Base-by-base conservation (phyloP, 257 asterid species). In the Coffea eugenioides region DNA sequence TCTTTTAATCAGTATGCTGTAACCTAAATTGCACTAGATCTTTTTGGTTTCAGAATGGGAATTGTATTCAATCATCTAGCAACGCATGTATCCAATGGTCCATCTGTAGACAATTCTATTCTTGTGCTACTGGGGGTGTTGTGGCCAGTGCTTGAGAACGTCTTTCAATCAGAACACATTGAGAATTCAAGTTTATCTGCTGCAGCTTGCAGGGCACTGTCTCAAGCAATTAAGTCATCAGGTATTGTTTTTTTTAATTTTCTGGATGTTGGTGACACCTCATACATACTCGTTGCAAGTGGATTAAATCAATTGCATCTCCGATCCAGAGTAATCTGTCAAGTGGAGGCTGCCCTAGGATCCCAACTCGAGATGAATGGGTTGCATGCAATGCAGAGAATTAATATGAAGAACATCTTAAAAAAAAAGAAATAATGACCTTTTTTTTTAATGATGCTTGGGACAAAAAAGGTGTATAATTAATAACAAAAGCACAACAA, bases 161-260 rank as follows among this genome's bases (percentile, higher is more conserved):
- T 91, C 78, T 85, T 94, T 80, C 77, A 73, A 83, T 92, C 94
- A 15, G 81, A 88, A 79, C 91, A 89, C 83, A 86, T 91, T 62
- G 93, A 87, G 88, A 89, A 87, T 84, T 89, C 88, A 49, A 87
- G 87, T 90, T 88, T 94, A 88, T 86, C 97, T 82, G 75, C 90
- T 80, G 91, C 98, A 78, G 94, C 96, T 80, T 94, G 98, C 90
- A 85, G 95, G 90, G 94, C 95, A 82, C 95, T 94, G 80, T 86
- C 95, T 71, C 91, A 86, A 70, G 96, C 95, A 80, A 91, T 92
- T 74, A 88, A 89, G 84, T 94, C 96, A 74, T 89, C 97, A 80
- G 97, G 97, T 94, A 83, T 80, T 85, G 41, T 73, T 77, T 66
- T 67, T 83, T 64, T 64, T 48, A 74, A 69, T 75, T 80, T 82